Conservation (phyloP, 148 eudicot genomes). For the Salicornia ramosissima region DNA sequence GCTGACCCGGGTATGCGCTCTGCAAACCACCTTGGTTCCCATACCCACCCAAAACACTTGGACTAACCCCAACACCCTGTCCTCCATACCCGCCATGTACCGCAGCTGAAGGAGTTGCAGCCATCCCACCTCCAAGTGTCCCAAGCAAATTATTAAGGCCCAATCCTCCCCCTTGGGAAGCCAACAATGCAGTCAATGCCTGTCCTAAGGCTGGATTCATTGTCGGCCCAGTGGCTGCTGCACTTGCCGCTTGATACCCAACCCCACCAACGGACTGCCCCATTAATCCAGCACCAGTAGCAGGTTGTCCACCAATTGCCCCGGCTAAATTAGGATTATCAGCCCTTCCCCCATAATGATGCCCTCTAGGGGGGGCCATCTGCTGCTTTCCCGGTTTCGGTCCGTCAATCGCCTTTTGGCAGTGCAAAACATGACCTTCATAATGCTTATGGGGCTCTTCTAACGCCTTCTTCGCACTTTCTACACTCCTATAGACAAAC, state of each 20-base stretch:
- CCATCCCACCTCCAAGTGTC: conserved; percentile 55
- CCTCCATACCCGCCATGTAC: conserved; percentile 41
- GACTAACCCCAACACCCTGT: conserved; percentile 30
- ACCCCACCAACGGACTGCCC: conserved; percentile 45
- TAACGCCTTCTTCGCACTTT: conserved; percentile 65
- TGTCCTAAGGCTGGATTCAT: conserved; percentile 75
- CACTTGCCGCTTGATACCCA: conserved; percentile 32
- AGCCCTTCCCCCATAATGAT: conserved; percentile 42
- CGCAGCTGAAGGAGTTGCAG: conserved; percentile 28
- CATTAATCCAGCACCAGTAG: conserved; percentile 44
- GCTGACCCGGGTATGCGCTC: conserved; percentile 50
- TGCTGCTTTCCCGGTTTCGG: conserved; percentile 60
- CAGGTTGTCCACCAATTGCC: conserved; percentile 32
- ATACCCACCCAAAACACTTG: conserved; percentile 47
- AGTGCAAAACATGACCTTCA: conserved; percentile 66
- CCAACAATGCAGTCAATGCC: conserved; percentile 73
- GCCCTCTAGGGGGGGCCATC: conserved; percentile 33
- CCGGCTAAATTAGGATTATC: conserved; percentile 47
- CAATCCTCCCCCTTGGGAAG: conserved; percentile 71
- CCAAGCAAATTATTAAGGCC: conserved; percentile 68
- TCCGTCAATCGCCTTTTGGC: conserved; percentile 81
- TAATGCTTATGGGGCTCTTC: conserved; percentile 87
- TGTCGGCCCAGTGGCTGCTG: conserved; percentile 36
- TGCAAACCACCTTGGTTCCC: conserved; percentile 47
- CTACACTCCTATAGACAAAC: conserved; percentile 67